These are phyloP conservation scores for Rutstroemia sydowiana DNA, from an alignment of 2,329 filamentous ascomycete species.

Conservation along the genomic window DNA sequence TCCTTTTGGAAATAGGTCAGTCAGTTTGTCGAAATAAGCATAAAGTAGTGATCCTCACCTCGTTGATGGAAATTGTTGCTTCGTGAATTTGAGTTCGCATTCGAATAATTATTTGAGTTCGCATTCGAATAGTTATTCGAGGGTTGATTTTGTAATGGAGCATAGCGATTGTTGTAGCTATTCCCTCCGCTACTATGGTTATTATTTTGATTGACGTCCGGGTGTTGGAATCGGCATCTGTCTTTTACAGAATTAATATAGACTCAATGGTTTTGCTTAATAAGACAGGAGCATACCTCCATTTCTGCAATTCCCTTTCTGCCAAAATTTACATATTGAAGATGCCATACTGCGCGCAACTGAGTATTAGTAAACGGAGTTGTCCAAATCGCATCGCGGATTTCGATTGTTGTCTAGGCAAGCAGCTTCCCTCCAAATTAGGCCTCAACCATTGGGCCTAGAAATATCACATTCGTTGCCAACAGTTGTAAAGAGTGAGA, in stretches of 20 bases:
- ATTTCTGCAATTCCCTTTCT: conserved; percentile 55
- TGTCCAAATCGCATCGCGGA: neutral
- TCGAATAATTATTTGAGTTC: too few species aligned
- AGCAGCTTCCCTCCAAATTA: too few species aligned
- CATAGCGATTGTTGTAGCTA: conserved; percentile 29
- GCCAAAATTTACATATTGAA: conserved; percentile 51
- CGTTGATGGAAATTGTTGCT: conserved; percentile 15
- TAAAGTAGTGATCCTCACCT: conserved; percentile 10
- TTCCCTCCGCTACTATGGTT: conserved; percentile 20
- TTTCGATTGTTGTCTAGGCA: neutral
- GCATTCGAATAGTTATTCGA: conserved; percentile 12
- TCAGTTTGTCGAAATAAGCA: neutral
- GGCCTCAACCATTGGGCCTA: too few species aligned
- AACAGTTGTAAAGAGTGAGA: neutral
- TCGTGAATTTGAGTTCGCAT: conserved; percentile 13
- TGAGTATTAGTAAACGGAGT: neutral
- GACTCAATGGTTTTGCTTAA: neutral
- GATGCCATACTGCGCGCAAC: neutral
- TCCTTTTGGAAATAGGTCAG: conserved; percentile 2
- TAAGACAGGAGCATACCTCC: conserved; percentile 20
- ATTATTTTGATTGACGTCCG: conserved; percentile 29
- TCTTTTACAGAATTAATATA: conserved; percentile 34
- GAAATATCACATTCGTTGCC: too few species aligned
- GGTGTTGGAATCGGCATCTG: conserved; percentile 51
- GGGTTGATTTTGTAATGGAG: conserved; percentile 20